phyloP scores from a whole-genome alignment of 2,329 filamentous ascomycete genomes.

The Calonectria multiphialidica region DNA sequence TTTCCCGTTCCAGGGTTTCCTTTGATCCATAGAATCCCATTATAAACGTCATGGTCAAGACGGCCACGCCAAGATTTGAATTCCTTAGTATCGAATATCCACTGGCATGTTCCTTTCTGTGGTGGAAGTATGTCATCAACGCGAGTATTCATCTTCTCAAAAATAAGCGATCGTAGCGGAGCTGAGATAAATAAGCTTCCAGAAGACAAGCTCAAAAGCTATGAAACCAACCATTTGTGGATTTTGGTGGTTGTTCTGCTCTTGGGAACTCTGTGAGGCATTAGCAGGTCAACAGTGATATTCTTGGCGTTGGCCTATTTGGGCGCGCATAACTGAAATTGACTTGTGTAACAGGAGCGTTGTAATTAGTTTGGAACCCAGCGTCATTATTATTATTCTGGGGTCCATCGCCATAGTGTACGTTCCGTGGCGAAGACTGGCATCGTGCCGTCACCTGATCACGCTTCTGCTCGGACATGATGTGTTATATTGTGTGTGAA shows the following conservation, averaged over 20 bases:
- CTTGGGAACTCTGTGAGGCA: too few species aligned
- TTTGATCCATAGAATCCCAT: neutral
- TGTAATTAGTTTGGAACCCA: too few species aligned
- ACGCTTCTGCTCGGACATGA: neutral
- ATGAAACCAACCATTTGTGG: neutral
- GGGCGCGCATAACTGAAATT: too few species aligned
- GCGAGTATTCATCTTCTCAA: neutral
- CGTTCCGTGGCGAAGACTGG: too few species aligned
- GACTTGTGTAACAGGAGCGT: too few species aligned
- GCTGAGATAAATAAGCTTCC: neutral
- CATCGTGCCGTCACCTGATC: too few species aligned
- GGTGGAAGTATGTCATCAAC: neutral
- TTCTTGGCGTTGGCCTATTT: too few species aligned
- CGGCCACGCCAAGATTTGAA: neutral
- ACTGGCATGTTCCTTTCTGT: neutral
- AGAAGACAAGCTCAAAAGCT: neutral
- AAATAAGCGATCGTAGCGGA: neutral
- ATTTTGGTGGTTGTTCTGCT: too few species aligned
- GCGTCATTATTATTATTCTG: too few species aligned
- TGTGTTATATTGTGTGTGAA: neutral
- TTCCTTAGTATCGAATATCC: neutral
- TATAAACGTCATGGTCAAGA: neutral
- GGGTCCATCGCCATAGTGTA: too few species aligned
- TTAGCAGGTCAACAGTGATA: too few species aligned
- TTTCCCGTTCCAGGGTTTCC: neutral